These are phyloP conservation scores for Amauroascus verrucosus DNA, from an alignment of 2,329 filamentous ascomycete genomes.

Conservation along the genomic window DNA sequence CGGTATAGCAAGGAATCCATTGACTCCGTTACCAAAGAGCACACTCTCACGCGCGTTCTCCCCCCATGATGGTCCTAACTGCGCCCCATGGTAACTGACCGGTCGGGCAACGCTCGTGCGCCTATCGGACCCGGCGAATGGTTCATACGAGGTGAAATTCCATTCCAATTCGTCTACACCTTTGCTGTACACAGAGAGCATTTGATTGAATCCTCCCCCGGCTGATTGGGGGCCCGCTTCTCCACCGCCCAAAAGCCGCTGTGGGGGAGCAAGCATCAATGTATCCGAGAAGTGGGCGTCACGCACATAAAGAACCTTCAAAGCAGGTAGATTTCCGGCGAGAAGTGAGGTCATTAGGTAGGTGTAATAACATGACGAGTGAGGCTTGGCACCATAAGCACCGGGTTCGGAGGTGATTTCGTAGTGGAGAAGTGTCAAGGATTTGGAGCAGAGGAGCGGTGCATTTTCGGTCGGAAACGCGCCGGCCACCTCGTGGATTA, in stretches of 20 bases:
- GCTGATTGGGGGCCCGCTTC: slow-evolving; percentile 21
- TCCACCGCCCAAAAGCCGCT: slow-evolving; percentile 41
- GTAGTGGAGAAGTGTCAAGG: slow-evolving; percentile 64
- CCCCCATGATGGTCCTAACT: slow-evolving; percentile 48
- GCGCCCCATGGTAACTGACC: slow-evolving; percentile 37
- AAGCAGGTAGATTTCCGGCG: slow-evolving; percentile 59
- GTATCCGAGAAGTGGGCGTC: slow-evolving; percentile 74
- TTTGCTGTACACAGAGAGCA: slow-evolving; percentile 55
- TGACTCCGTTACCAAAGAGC: slow-evolving; percentile 58
- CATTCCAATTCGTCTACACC: slow-evolving; percentile 58
- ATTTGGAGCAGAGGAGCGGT: slow-evolving; percentile 56
- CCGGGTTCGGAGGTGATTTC: slow-evolving; percentile 58
- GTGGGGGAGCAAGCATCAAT: slow-evolving; percentile 61
- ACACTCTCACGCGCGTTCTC: slow-evolving; percentile 51
- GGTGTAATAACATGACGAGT: slow-evolving; percentile 59
- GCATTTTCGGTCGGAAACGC: slow-evolving; percentile 48
- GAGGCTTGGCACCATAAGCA: slow-evolving; percentile 45
- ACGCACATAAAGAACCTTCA: slow-evolving; percentile 72
- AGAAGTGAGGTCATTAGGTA: slow-evolving; percentile 80
- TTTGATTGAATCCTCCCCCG: slow-evolving; percentile 39
- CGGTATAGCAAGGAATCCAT: slow-evolving; percentile 56
- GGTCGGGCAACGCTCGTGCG: slow-evolving; percentile 35
- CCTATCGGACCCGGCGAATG: slow-evolving; percentile 29
- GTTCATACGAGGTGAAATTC: slow-evolving; percentile 54
- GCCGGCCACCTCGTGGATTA: slow-evolving; percentile 46